phyloP scores from a whole-genome alignment of 805 yeast genomes.

The Lipomyces sp. region DNA sequence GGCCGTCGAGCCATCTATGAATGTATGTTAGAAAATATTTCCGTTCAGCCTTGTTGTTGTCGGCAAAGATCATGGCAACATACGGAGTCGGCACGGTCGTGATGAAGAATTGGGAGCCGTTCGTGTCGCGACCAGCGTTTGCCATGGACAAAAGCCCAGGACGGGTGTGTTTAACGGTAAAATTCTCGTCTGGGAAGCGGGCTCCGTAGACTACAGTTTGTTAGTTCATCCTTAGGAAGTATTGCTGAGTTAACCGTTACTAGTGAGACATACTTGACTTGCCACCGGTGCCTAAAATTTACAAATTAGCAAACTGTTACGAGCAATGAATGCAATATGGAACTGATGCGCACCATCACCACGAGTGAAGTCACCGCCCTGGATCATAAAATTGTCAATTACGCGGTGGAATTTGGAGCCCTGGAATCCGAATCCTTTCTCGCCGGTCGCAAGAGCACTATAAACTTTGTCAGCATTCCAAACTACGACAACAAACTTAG shows the following conservation, averaged over 20 bases:
- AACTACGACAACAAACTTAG: slow-evolving; percentile 46
- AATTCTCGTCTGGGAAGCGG: slow-evolving; percentile 76
- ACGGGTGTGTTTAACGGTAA: slow-evolving; percentile 53
- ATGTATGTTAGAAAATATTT: neutral
- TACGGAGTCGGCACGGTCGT: slow-evolving; percentile 80
- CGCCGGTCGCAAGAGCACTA: slow-evolving; percentile 75
- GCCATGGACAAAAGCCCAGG: slow-evolving; percentile 79
- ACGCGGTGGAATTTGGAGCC: slow-evolving; percentile 75
- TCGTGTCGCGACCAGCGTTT: slow-evolving; percentile 69
- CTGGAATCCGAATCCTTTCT: slow-evolving; percentile 70
- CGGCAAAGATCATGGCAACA: neutral
- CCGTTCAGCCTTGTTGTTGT: neutral
- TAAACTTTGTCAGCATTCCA: slow-evolving; percentile 42
- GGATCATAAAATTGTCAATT: slow-evolving; percentile 71
- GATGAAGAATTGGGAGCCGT: slow-evolving; percentile 94
- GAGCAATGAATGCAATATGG: neutral
- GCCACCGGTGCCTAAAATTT: slow-evolving; percentile 67
- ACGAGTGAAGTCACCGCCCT: slow-evolving; percentile 82
- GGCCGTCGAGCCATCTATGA: slow-evolving; percentile 81
- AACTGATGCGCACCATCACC: slow-evolving; percentile 41
- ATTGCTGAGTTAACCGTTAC: neutral
- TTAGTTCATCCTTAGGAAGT: neutral
- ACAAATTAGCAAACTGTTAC: neutral
- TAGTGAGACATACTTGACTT: slow-evolving; percentile 37
- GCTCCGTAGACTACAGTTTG: slow-evolving; percentile 64